These are phyloP conservation scores for Viola pubescens DNA, from an alignment of 441 rosid genomes.

Conservation along the genomic window DNA sequence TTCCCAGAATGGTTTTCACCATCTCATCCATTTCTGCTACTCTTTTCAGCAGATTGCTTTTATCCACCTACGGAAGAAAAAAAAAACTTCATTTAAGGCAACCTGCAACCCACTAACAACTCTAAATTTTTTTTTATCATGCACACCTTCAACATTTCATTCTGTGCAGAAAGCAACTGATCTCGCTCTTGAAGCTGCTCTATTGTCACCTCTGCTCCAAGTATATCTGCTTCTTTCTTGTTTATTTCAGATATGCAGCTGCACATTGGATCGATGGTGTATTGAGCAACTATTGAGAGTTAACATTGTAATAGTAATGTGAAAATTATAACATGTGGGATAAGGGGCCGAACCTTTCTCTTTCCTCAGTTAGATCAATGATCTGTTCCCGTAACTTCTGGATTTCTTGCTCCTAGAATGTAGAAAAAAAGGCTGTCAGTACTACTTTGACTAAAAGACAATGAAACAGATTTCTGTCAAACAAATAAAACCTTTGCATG, in stretches of 20 bases:
- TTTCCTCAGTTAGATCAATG: slow-evolving; percentile 53
- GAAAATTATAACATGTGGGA: slow-evolving; percentile 5
- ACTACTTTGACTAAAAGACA: background rate
- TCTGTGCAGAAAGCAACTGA: slow-evolving; percentile 73
- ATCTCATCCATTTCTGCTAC: slow-evolving; percentile 66
- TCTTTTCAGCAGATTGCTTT: slow-evolving; percentile 55
- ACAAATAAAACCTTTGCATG: slow-evolving; percentile 43
- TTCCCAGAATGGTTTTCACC: slow-evolving; percentile 38
- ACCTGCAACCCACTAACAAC: background rate
- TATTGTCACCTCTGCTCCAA: slow-evolving; percentile 45
- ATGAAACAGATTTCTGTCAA: background rate
- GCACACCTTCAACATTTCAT: slow-evolving; percentile 71
- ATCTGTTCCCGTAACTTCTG: slow-evolving; percentile 47
- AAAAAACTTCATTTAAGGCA: background rate
- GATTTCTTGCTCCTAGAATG: slow-evolving; percentile 63
- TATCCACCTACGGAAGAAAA: slow-evolving; percentile 46
- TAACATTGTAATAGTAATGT: too few relatives aligned
- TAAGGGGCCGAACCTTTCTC: slow-evolving; percentile 45
- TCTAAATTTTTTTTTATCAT: slow-evolving; percentile 9
- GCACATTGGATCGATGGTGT: background rate
- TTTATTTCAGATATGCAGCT: slow-evolving; percentile 57
- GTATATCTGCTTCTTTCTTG: slow-evolving; percentile 54
- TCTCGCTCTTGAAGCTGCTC: slow-evolving; percentile 80
- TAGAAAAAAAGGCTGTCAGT: slow-evolving; percentile 3
- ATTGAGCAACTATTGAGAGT: too few relatives aligned